phyloP scores from a whole-genome alignment of 1,284 basidiomycete genomes.

The Ustilago loliicola region DNA sequence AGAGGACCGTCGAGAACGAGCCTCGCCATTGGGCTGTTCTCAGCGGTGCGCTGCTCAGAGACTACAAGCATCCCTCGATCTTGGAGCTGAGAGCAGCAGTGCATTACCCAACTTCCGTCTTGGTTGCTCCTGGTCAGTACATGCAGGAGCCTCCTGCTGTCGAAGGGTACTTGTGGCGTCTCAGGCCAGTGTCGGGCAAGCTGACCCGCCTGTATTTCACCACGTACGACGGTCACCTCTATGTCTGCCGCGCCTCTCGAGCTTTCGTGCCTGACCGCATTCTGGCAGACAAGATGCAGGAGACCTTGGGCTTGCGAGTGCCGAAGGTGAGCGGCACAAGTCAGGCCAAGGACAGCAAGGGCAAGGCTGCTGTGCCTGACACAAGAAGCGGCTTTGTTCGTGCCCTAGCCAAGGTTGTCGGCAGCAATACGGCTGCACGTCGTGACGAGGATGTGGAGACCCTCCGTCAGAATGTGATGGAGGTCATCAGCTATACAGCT shows the following conservation, averaged over 20 bases:
- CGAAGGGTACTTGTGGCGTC: constrained; percentile 81
- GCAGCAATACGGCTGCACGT: constrained; percentile 42
- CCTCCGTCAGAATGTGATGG: constrained; percentile 67
- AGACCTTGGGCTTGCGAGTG: constrained; percentile 44
- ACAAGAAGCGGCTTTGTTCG: constrained; percentile 27
- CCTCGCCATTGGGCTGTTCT: constrained; percentile 80
- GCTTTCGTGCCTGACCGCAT: constrained; percentile 80
- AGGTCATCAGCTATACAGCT: constrained; percentile 53
- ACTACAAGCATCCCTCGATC: constrained; percentile 72
- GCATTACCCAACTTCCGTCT: constrained; percentile 77
- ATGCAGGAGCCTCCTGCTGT: constrained; percentile 80
- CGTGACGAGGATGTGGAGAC: constrained; percentile 66
- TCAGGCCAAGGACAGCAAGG: constrained; percentile 15
- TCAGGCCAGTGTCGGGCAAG: constrained; percentile 77
- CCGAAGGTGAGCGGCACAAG: constrained; percentile 33
- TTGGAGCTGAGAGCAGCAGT: constrained; percentile 81
- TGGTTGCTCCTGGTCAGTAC: constrained; percentile 75
- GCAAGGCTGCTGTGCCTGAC: constrained; percentile 13
- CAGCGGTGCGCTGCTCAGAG: constrained; percentile 79
- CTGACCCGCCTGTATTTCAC: constrained; percentile 79
- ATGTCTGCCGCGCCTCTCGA: constrained; percentile 74
- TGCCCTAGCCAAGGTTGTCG: constrained; percentile 48
- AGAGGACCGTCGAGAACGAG: constrained; percentile 77
- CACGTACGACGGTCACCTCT: constrained; percentile 81
- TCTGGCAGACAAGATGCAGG: constrained; percentile 71